These are phyloP conservation scores for Pichia nanzhaoensis DNA, from an alignment of 805 yeast species.

Conservation along the genomic window DNA sequence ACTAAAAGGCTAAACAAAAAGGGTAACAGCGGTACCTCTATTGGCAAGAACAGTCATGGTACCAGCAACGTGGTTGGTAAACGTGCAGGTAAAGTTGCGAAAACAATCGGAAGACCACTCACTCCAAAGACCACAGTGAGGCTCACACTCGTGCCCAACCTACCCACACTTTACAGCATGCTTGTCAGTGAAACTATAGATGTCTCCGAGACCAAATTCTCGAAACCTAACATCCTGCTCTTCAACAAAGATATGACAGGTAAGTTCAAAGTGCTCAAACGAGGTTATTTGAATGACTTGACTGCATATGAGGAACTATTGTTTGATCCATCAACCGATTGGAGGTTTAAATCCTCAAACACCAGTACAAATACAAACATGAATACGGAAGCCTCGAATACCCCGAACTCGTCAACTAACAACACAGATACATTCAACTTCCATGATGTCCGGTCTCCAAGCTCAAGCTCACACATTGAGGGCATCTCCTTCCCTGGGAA, in stretches of 20 bases:
- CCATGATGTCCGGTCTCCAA: too few species aligned
- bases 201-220: background rate
- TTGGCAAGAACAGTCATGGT: slow-evolving; percentile 28
- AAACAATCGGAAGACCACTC: slow-evolving; percentile 36
- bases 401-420: too few species aligned
- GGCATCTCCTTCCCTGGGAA: slow-evolving; percentile 11
- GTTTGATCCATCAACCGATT: slow-evolving; percentile 8
- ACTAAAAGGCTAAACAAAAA: background rate
- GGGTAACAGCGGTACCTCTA: too few species aligned
- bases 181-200: slow-evolving; percentile 29
- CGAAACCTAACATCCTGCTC: too few species aligned
- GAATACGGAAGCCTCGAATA: too few species aligned
- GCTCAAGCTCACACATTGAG: too few species aligned
- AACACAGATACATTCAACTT: too few species aligned
- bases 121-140: slow-evolving; percentile 47
- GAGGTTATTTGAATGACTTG: slow-evolving; percentile 5
- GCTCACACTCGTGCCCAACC: slow-evolving; percentile 39
- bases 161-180: slow-evolving; percentile 38
- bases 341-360: slow-evolving; percentile 10
- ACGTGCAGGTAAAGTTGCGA: too few species aligned
- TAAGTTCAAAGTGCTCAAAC: slow-evolving; percentile 7
- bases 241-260: slow-evolving; percentile 1
- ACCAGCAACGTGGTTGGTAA: too few species aligned
- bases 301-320: slow-evolving; percentile 7
- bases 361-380: too few species aligned